Conservation (phyloP, 2,329 filamentous ascomycete species). For the Pyrenochaeta sp. region DNA sequence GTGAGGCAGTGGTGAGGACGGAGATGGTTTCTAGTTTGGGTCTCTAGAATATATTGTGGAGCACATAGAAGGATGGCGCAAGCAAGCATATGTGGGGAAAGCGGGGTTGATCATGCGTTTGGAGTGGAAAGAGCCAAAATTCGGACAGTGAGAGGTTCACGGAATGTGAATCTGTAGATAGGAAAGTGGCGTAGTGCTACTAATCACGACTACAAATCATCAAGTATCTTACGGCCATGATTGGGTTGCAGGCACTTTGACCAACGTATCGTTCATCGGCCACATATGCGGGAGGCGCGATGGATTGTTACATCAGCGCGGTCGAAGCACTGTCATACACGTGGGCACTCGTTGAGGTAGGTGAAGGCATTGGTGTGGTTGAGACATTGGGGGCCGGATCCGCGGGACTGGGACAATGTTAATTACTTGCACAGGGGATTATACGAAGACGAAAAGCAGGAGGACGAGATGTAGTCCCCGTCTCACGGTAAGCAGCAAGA, state of each 20-base stretch:
- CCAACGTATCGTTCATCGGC: background rate
- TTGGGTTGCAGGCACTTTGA: background rate
- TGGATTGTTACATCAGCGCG: background rate
- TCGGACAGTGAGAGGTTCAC: too few relatives aligned
- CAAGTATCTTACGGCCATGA: too few relatives aligned
- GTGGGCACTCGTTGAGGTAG: background rate
- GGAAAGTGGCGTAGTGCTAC: too few relatives aligned
- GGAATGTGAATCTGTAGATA: too few relatives aligned
- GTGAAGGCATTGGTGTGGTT: background rate
- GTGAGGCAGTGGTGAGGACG: background rate
- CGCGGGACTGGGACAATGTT: background rate
- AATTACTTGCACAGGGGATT: background rate
- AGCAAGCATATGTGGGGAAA: too few relatives aligned
- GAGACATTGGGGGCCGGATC: background rate
- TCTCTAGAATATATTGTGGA: too few relatives aligned
- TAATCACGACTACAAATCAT: too few relatives aligned
- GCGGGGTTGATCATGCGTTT: too few relatives aligned
- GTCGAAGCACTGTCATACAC: background rate
- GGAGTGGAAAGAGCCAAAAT: too few relatives aligned
- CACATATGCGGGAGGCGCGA: background rate
- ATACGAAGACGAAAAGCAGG: background rate
- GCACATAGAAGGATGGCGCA: too few relatives aligned
- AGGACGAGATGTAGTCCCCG: background rate
- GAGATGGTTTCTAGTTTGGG: too few relatives aligned
- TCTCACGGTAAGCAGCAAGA: background rate